Conservation (phyloP, 2,329 filamentous ascomycete species). For the Lojkania enalia region DNA sequence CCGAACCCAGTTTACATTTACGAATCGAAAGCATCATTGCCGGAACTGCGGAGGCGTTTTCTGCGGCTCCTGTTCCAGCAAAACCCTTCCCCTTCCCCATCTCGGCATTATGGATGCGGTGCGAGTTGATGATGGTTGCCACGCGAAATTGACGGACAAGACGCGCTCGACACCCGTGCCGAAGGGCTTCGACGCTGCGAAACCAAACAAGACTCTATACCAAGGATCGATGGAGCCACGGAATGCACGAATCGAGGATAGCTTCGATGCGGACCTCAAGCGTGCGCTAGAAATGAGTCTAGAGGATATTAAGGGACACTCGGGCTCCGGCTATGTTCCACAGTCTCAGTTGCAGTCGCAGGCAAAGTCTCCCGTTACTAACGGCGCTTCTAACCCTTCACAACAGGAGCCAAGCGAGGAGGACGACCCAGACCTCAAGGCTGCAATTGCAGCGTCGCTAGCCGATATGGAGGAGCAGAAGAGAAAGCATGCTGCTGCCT, state of each 20-base stretch:
- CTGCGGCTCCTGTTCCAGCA: conserved; percentile 91
- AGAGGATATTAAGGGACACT: conserved; percentile 82
- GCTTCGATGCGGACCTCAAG: conserved; percentile 93
- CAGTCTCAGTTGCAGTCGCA: conserved; percentile 57
- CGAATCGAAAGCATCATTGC: conserved; percentile 97
- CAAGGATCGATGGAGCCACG: conserved; percentile 85
- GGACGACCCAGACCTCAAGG: conserved; percentile 89
- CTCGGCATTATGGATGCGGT: conserved; percentile 90
- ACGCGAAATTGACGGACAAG: conserved; percentile 83
- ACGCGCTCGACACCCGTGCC: conserved; percentile 50
- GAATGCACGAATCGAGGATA: conserved; percentile 82
- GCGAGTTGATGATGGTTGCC: conserved; percentile 93
- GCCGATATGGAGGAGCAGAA: conserved; percentile 99
- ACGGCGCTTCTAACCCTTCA: conserved; percentile 46
- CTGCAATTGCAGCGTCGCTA: conserved; percentile 91
- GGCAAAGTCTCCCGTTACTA: conserved; percentile 36
- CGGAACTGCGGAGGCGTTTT: conserved; percentile 98
- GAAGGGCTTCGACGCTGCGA: conserved; percentile 52
- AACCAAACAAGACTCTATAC: conserved; percentile 62
- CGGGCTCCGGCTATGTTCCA: conserved; percentile 70
- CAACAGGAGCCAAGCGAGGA: conserved; percentile 63
- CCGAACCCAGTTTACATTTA: conserved; percentile 92
- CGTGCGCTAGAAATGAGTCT: conserved; percentile 94
- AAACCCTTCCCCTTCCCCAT: conserved; percentile 84
- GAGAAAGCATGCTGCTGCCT: conserved; percentile 78